Evolutionary conservation across 169 alveolate species (phyloP).

Genomic region (Eimeria mitis): DNA sequence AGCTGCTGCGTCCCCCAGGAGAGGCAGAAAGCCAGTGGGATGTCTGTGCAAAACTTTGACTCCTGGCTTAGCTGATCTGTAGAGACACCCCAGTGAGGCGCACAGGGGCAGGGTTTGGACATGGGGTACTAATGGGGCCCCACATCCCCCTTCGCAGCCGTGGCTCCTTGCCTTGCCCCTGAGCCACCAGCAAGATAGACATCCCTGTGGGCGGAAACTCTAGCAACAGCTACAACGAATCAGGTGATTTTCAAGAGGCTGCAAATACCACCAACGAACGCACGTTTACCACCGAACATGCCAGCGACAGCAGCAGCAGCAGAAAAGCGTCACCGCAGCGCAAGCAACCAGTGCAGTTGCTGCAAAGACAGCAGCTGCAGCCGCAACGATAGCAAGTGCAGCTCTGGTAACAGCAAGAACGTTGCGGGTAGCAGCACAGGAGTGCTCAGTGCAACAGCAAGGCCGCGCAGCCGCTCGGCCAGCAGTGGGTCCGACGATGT

Average conservation of each 20-base stretch:
- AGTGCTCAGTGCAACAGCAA: not conserved
- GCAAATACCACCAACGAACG: not conserved
- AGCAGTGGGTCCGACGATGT: conserved; percentile 26
- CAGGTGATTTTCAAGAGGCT: not conserved
- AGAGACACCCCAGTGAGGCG: not conserved
- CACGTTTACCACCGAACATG: not conserved
- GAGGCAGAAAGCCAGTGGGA: not conserved
- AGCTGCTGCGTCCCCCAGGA: not conserved
- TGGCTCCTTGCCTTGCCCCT: not conserved
- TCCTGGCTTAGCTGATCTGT: not conserved
- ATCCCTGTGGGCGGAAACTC: not conserved
- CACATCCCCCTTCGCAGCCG: not conserved
- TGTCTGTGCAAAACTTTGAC: not conserved
- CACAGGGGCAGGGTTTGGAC: not conserved
- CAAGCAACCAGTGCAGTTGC: not conserved
- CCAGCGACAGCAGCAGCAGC: not conserved
- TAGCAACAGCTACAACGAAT: not conserved
- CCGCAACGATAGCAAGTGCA: not conserved
- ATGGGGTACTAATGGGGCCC: not conserved
- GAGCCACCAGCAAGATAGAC: not conserved
- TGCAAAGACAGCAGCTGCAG: not conserved
- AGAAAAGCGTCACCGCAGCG: not conserved
- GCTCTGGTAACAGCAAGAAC: not conserved
- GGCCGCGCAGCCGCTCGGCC: not conserved
- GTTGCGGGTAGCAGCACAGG: not conserved